Evolutionary conservation across 345 rosid genomes (phyloP).

Genomic region (Boechera retrofracta): DNA sequence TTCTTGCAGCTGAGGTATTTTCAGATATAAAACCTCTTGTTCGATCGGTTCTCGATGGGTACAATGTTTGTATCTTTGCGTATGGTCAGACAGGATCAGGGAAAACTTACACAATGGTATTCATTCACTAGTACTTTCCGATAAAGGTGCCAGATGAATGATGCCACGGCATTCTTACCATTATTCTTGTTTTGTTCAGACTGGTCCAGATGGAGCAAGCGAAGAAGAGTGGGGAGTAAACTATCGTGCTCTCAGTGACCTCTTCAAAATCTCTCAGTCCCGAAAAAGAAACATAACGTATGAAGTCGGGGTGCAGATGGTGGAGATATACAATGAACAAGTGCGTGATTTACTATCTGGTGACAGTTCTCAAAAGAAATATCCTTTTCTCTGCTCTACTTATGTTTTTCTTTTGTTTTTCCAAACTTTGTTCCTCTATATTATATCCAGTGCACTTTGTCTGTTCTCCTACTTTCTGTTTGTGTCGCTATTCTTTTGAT

Average conservation of each 20-base stretch:
- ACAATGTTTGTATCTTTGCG: constrained; percentile 90
- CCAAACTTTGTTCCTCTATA: background rate
- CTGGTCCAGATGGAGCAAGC: constrained; percentile 71
- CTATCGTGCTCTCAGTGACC: constrained; percentile 81
- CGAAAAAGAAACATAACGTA: constrained; percentile 58
- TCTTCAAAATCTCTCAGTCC: constrained; percentile 66
- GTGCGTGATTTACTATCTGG: constrained; percentile 77
- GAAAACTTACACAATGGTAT: constrained; percentile 94
- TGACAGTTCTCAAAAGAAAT: constrained; percentile 69
- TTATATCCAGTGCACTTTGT: background rate
- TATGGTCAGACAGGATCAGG: constrained; percentile 99
- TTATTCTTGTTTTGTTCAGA: constrained; percentile 47
- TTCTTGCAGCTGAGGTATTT: constrained; percentile 74
- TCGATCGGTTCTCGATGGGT: constrained; percentile 86
- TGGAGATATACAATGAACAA: constrained; percentile 95
- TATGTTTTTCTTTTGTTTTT: background rate
- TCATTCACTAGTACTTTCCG: background rate
- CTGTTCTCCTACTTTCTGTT: constrained; percentile 6
- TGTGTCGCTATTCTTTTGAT: constrained; percentile 35
- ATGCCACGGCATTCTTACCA: constrained; percentile 8
- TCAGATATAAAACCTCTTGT: constrained; percentile 76
- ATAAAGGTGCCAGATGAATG: background rate
- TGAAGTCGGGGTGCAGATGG: constrained; percentile 80
- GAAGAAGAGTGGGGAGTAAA: constrained; percentile 91
- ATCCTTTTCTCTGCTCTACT: constrained; percentile 60